Evolutionary conservation across 208 protist species (phyloP), one percentile per base, ranked within the genome.

Genomic region (Trypanosoma avium): DNA sequence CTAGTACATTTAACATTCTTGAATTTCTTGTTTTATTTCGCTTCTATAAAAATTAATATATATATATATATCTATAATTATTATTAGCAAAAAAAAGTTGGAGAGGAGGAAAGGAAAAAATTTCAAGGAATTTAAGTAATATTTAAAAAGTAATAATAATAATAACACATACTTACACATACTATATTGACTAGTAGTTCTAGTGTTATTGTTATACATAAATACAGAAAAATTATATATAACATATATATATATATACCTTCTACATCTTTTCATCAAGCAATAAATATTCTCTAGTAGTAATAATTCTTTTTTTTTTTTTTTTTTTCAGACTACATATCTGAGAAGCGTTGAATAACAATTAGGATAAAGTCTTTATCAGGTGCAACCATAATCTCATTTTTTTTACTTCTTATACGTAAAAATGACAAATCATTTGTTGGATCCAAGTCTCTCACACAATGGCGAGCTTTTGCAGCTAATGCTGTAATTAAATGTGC

Each of bases 371-470:
- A 97, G 33, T 97, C 88, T 49, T 95, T 93, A 47, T 94, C 85
- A 21, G 96, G 95, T 36, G 92, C 92, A 4, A 98, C 92, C 96
- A 98, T 97, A 33, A 98, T 98, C 77, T 98, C 97, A 60, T 98
- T 96, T 67, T 98, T 98, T 70, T 98, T 97, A 27, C 92, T 97
- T 7, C 97, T 82, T 46, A 98, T 94, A 5, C 97, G 82, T 45
- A 98, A 69, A 60, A 98, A 98, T 3, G 92, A 98, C 9, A 98
- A 76, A 64, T 98, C 96, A 66, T 98, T 98, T 32, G 95, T 96
- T 0, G 96, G 95, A 75, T 98, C 97, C 56, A 98, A 70, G 68
- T 98, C 96, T 35, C 94, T 90, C 26, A 98, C 90, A 32, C 88
- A 96, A 67, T 93, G 88, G 21, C 95, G 87, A 4, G 96, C 95